These are phyloP conservation scores for Suhomyces anneliseae DNA, from an alignment of 1,139 yeast genomes.

Conservation along the genomic window DNA sequence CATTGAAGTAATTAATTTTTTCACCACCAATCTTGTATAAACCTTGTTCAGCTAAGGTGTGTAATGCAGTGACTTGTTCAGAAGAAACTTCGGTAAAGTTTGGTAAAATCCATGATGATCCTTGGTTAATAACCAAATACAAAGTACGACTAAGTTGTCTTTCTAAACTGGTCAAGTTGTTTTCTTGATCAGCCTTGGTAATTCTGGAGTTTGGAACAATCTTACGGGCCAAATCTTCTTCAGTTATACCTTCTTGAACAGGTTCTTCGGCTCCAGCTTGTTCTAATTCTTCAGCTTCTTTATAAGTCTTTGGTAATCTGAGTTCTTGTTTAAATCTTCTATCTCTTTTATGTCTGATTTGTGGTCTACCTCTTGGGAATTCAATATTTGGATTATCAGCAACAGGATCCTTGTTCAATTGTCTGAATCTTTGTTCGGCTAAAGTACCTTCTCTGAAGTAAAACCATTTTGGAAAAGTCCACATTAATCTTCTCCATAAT, in stretches of 20 bases:
- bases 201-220: conserved; percentile 68
- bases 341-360: conserved; percentile 83
- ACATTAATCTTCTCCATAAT: conserved; percentile 86
- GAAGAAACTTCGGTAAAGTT: conserved; percentile 46
- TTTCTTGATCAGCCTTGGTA: conserved; percentile 71
- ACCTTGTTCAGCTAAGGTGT: conserved; percentile 74
- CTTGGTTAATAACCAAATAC: conserved; percentile 61
- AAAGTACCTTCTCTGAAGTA: conserved; percentile 90
- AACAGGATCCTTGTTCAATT: conserved; percentile 75
- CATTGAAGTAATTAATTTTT: conserved; percentile 80
- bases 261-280: conserved; percentile 37
- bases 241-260: conserved; percentile 22
- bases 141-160: conserved; percentile 78
- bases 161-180: conserved; percentile 68
- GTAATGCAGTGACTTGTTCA: conserved; percentile 51
- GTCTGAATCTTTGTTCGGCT: conserved; percentile 77
- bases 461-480: conserved; percentile 95
- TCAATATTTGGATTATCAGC: conserved; percentile 71
- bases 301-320: conserved; percentile 60
- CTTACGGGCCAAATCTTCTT: conserved; percentile 64
- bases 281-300: conserved; percentile 33
- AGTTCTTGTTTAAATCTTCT: conserved; percentile 79
- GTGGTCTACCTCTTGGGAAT: conserved; percentile 83
- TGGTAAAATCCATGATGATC: conserved; percentile 75
- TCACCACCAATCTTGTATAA: conserved; percentile 72